These are phyloP conservation scores for Aethionema arabicum DNA, from an alignment of 345 rosid species.

Conservation along the genomic window DNA sequence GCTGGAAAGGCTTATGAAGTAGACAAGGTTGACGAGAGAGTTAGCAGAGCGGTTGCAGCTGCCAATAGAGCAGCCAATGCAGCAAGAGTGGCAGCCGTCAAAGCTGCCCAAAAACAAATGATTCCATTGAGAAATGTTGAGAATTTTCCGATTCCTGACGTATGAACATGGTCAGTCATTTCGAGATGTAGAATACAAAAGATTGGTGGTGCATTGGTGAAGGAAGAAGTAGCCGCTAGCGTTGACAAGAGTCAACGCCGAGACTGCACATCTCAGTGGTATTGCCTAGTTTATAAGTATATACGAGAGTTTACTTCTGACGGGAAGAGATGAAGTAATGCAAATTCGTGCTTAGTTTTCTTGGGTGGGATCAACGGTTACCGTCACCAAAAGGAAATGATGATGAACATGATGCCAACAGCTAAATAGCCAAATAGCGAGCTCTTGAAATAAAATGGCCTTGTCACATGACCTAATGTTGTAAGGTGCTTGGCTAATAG, in stretches of 20 bases:
- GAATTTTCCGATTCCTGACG: slow-evolving; percentile 50
- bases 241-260: background rate
- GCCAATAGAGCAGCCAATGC: slow-evolving; percentile 93
- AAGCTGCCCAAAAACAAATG: slow-evolving; percentile 82
- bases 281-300: too few species aligned
- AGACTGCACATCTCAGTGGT: background rate
- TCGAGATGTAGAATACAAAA: background rate
- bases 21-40: slow-evolving; percentile 89
- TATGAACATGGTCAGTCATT: slow-evolving; percentile 32
- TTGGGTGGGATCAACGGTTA: too few species aligned
- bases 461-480: too few species aligned
- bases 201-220: background rate
- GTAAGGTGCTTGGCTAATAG: too few species aligned
- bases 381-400: too few species aligned
- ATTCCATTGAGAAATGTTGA: slow-evolving; percentile 47
- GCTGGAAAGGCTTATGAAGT: slow-evolving; percentile 85
- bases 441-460: too few species aligned
- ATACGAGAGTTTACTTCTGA: too few species aligned
- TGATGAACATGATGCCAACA: too few species aligned
- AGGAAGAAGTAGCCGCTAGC: background rate
- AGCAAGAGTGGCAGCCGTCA: slow-evolving; percentile 81
- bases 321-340: background rate
- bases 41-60: slow-evolving; percentile 76
- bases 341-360: slow-evolving; percentile 4
- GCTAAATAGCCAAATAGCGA: too few species aligned